Evolutionary conservation across 352 stramenopile genomes (phyloP).

Genomic region (Phytophthora hybrid): DNA sequence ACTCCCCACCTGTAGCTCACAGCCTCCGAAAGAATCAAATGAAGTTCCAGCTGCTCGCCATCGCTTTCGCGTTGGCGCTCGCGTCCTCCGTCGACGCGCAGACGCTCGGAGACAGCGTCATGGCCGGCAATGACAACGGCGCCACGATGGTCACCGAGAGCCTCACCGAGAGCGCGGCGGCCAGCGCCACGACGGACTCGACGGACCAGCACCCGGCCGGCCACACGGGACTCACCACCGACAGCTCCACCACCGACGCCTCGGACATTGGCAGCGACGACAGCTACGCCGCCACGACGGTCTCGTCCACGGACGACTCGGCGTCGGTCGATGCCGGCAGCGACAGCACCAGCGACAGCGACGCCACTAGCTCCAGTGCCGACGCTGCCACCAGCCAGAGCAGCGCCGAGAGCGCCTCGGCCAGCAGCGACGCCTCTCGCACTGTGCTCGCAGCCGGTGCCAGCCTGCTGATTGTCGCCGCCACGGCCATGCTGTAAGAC

Average conservation of each 20-base stretch:
- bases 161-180: slow-evolving; percentile 23
- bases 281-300: slow-evolving; percentile 20
- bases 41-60: slow-evolving; percentile 36
- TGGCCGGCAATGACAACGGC: slow-evolving; percentile 43
- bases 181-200: slow-evolving; percentile 20
- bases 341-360: slow-evolving; percentile 6
- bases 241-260: neutral
- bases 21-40: slow-evolving; percentile 37
- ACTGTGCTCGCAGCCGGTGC: slow-evolving; percentile 23
- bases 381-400: slow-evolving; percentile 3
- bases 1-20: slow-evolving; percentile 22
- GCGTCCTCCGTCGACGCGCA: slow-evolving; percentile 30
- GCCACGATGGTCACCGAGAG: slow-evolving; percentile 28
- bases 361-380: neutral
- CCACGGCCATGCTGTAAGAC: slow-evolving; percentile 34
- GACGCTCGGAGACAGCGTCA: slow-evolving; percentile 49
- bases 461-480: slow-evolving; percentile 36
- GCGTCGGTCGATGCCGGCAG: slow-evolving; percentile 10
- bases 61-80: slow-evolving; percentile 30
- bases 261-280: slow-evolving; percentile 24
- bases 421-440: slow-evolving; percentile 31
- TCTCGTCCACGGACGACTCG: slow-evolving; percentile 19
- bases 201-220: slow-evolving; percentile 19
- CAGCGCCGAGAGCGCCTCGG: slow-evolving; percentile 18
- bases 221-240: slow-evolving; percentile 16